These are phyloP conservation scores for Curvularia verruculosa DNA, from an alignment of 2,329 filamentous ascomycete species.

Conservation along the genomic window DNA sequence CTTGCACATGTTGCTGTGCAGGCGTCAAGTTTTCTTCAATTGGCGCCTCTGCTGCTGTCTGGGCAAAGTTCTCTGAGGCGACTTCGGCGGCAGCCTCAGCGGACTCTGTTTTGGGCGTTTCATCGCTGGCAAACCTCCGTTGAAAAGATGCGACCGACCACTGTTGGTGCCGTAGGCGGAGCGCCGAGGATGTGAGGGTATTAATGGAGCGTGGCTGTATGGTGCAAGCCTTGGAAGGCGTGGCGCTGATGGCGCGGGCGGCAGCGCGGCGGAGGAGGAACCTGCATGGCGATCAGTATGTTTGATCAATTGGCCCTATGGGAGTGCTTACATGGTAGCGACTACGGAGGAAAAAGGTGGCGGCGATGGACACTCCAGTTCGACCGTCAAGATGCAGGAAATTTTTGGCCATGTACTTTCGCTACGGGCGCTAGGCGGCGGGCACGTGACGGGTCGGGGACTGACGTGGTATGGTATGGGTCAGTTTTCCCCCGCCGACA, in stretches of 20 bases:
- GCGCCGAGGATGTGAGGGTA: slow-evolving; percentile 38
- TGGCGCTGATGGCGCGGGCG: slow-evolving; percentile 59
- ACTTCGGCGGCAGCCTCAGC: slow-evolving; percentile 37
- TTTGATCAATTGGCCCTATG: neutral
- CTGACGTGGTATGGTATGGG: neutral
- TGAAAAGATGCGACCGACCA: slow-evolving; percentile 51
- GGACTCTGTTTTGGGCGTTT: slow-evolving; percentile 49
- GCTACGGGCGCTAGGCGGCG: slow-evolving; percentile 6
- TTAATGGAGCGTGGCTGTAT: slow-evolving; percentile 50
- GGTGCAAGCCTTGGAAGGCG: slow-evolving; percentile 53
- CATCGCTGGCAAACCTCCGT: slow-evolving; percentile 57
- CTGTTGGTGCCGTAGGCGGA: slow-evolving; percentile 48
- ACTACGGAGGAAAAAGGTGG: slow-evolving; percentile 1
- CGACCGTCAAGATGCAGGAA: slow-evolving; percentile 4
- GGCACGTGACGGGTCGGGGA: slow-evolving; percentile 6
- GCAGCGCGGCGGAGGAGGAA: slow-evolving; percentile 64
- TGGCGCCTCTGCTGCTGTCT: slow-evolving; percentile 45
- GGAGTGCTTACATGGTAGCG: slow-evolving; percentile 26
- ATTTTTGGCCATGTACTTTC: slow-evolving; percentile 14
- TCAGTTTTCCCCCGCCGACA: slow-evolving; percentile 9
- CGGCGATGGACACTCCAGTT: slow-evolving; percentile 2
- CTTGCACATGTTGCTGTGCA: slow-evolving; percentile 34
- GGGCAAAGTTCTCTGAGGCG: slow-evolving; percentile 40
- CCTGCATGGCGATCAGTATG: slow-evolving; percentile 50
- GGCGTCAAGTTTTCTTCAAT: slow-evolving; percentile 43